These are phyloP conservation scores for Plasmopara viticola DNA, from an alignment of 352 stramenopile genomes.

Conservation along the genomic window DNA sequence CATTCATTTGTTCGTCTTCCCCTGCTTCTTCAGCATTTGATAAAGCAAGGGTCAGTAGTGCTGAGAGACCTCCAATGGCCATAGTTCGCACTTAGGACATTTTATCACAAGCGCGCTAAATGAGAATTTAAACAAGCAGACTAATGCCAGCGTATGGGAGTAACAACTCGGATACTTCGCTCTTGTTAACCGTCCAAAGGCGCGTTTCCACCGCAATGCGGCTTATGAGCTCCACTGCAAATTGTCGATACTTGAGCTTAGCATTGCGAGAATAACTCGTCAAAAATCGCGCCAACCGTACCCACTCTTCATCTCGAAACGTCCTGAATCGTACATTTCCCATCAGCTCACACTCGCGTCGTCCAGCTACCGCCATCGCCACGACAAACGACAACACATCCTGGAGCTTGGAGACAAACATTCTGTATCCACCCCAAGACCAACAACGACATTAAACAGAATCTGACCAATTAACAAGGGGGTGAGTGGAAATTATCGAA, in stretches of 20 bases:
- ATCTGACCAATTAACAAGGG: too few species aligned
- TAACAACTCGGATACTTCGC: conserved; percentile 27
- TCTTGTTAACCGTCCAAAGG: conserved; percentile 47
- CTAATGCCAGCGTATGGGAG: conserved; percentile 42
- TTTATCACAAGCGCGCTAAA: conserved; percentile 70
- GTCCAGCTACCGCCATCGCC: conserved; percentile 25
- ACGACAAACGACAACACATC: conserved; percentile 58
- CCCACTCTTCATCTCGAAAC: conserved; percentile 52
- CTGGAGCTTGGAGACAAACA: conserved; percentile 66
- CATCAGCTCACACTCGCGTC: conserved; percentile 10
- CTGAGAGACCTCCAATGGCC: conserved; percentile 68
- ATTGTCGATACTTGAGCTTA: conserved; percentile 76
- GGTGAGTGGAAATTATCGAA: too few species aligned
- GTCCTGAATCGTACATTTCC: conserved; percentile 9
- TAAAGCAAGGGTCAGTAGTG: conserved; percentile 48
- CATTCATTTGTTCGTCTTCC: conserved; percentile 25
- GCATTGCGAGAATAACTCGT: conserved; percentile 64
- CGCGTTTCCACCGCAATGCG: conserved; percentile 54
- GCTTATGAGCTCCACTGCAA: conserved; percentile 68
- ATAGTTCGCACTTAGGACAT: conserved; percentile 76
- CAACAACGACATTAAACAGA: conserved; percentile 46
- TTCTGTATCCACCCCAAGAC: conserved; percentile 64
- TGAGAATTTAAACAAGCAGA: conserved; percentile 58
- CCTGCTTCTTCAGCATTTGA: conserved; percentile 21
- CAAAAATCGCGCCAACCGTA: conserved; percentile 59